Conservation (phyloP, 805 yeast genomes). For the Barnettozyma sp. region DNA sequence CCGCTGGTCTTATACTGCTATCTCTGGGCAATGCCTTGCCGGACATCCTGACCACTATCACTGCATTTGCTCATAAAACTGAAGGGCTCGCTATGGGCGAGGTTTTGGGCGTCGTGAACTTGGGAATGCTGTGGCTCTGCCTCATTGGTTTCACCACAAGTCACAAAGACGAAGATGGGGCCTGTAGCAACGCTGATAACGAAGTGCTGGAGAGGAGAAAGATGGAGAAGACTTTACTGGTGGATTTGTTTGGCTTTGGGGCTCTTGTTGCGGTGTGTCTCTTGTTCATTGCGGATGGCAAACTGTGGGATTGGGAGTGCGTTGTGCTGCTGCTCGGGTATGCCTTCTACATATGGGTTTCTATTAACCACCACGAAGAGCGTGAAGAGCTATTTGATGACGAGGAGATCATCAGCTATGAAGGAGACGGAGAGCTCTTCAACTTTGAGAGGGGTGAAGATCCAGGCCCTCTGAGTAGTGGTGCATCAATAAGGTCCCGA, state of each 20-base stretch:
- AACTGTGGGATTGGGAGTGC: constrained; percentile 50
- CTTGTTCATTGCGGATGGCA: constrained; percentile 48
- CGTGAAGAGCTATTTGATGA: background rate
- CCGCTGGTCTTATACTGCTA: constrained; percentile 79
- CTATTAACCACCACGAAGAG: background rate
- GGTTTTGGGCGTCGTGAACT: constrained; percentile 48
- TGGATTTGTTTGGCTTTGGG: constrained; percentile 57
- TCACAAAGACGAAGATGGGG: background rate
- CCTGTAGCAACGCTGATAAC: no score
- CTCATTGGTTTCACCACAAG: background rate
- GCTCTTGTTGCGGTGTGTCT: constrained; percentile 43
- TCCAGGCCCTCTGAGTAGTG: no score
- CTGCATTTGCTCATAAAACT: constrained; percentile 68
- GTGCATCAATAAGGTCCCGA: constrained; percentile 3
- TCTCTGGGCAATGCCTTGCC: constrained; percentile 94
- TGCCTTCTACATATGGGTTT: constrained; percentile 42
- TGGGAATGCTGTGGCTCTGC: constrained; percentile 3
- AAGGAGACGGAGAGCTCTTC: no score
- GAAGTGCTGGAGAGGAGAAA: background rate
- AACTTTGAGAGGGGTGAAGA: no score
- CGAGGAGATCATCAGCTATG: background rate
- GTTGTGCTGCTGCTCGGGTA: constrained; percentile 50
- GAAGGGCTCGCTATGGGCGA: constrained; percentile 83
- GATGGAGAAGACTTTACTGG: constrained; percentile 47
- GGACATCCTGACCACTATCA: constrained; percentile 77